Percentiles rank a stretch among this genome's conserved stretches.
Conservation (phyloP, 805 yeast species). For the Yamadazyma laniorum region DNA sequence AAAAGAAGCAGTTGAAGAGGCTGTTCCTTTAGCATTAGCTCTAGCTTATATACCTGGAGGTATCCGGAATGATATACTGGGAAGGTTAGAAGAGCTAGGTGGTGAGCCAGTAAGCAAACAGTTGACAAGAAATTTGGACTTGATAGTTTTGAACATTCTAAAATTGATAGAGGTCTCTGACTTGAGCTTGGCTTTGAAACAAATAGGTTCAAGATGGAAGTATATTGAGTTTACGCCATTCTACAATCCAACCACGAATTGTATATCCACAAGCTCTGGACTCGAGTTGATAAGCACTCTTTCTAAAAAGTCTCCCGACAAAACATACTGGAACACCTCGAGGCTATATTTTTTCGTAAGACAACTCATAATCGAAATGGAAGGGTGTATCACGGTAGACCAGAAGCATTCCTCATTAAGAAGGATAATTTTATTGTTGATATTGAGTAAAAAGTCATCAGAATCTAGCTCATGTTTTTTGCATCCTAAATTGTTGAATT, state of each 20-base stretch:
- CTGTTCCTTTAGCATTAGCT: conserved; percentile 2
- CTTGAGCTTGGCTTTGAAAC: background rate
- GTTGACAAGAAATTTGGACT: background rate
- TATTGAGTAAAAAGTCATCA: background rate
- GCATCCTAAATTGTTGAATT: background rate
- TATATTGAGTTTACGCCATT: background rate
- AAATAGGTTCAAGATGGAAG: background rate
- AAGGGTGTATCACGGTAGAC: conserved; percentile 4
- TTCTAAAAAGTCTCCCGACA: background rate
- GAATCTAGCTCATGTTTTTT: background rate
- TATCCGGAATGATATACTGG: conserved; percentile 3
- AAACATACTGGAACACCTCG: conserved; percentile 9
- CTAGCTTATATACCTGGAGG: conserved; percentile 5
- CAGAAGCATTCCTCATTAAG: conserved; percentile 7
- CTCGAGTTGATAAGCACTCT: conserved; percentile 4
- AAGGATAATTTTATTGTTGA: conserved; percentile 8
- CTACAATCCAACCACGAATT: background rate
- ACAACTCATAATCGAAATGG: conserved; percentile 10
- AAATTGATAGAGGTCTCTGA: conserved; percentile 4
- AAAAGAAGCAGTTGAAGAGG: too few relatives aligned
- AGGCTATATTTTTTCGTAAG: conserved; percentile 10
- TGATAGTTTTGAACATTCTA: conserved; percentile 4
- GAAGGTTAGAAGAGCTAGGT: background rate
- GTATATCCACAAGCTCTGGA: conserved; percentile 8
- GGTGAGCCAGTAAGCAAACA: background rate